Base-by-base conservation (phyloP, 805 yeast species). In the Zygosaccharomyces bisporus region DNA sequence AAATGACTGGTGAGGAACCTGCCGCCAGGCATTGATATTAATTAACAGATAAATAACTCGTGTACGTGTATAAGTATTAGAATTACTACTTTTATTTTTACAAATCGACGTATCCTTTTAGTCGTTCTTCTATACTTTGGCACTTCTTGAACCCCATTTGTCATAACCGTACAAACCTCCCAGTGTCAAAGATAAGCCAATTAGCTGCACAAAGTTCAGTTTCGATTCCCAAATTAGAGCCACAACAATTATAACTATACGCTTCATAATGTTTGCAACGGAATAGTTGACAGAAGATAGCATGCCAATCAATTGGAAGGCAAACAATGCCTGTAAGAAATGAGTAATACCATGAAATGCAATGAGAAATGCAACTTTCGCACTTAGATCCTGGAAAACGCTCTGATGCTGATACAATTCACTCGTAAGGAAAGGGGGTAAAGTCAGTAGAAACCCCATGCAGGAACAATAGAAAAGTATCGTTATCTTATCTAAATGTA, bases 271-370 rank as follows among this genome's bases (percentile, higher is more conserved):
- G 60, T 81, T 85, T 23, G 90, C 93, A 57, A 85, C 81, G 32
- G 88, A 81, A 62, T 85, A 85, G 58, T 82, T 83, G 37, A 85
- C 83, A 3, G 93, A 85, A n/a, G 83, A 74, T 18, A 84, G 72
- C 53, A 75, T 60, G 1, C 91, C 91, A 51, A 85, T 73, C 36
- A 85, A 73, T 61, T 83, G 89, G 63, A 85, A 85, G 19, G 91
- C 91, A 38, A 84, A 63, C 59, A 85, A 72, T 2, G 87, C 78
- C 64, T 85, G 93, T 43, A 77, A 55, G 57, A 84, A 85, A 67
- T 85, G 95, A 3, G 83, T 68, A 1, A 76, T 43, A 1, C 90
- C 89, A 61, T 85, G 86, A n/a, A 81, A 43, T 4, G 76, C 21
- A 24, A 83, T 71, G 36, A 81, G 59, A 0, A 53, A 29, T 4